Percentiles rank a stretch among this genome's conserved stretches.
Evolutionary conservation across 768 basidiomycete species (phyloP).

Genomic region (Leccinum disarticulatum): DNA sequence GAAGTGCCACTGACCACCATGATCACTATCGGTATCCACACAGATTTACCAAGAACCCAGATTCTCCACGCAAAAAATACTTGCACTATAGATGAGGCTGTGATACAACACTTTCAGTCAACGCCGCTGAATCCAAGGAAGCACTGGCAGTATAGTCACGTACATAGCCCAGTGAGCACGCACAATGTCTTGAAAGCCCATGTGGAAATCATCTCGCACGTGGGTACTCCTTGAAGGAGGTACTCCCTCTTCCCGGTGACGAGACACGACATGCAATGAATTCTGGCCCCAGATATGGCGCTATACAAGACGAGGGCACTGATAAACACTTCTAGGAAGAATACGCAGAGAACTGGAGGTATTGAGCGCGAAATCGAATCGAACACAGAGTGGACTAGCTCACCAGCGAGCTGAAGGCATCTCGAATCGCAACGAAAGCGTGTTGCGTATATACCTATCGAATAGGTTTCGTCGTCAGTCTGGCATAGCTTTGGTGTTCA

Average conservation of each 20-base stretch:
- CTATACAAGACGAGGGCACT: conserved; percentile 10
- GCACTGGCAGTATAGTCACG: background rate
- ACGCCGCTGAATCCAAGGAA: background rate
- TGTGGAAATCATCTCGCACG: conserved; percentile 4
- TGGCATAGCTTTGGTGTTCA: background rate
- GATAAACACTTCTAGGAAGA: conserved; percentile 10
- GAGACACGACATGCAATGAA: conserved; percentile 9
- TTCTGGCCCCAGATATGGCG: conserved; percentile 1
- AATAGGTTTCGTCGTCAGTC: background rate
- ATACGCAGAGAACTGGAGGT: conserved; percentile 2
- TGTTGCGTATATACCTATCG: conserved; percentile 4
- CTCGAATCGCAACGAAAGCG: conserved; percentile 5
- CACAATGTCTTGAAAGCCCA: conserved; percentile 10
- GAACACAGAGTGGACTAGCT: background rate
- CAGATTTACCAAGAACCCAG: conserved; percentile 6
- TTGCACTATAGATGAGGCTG: conserved; percentile 8
- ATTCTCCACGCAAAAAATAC: conserved; percentile 13
- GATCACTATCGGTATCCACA: conserved; percentile 5
- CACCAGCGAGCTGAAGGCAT: conserved; percentile 9
- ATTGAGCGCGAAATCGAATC: background rate
- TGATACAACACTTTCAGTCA: background rate
- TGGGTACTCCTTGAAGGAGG: background rate
- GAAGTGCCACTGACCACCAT: conserved; percentile 1
- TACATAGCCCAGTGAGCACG: conserved; percentile 11
- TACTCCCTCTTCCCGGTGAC: conserved; percentile 11